These are phyloP conservation scores for Agrostemma githago DNA, from an alignment of 148 eudicot species.

Conservation along the genomic window DNA sequence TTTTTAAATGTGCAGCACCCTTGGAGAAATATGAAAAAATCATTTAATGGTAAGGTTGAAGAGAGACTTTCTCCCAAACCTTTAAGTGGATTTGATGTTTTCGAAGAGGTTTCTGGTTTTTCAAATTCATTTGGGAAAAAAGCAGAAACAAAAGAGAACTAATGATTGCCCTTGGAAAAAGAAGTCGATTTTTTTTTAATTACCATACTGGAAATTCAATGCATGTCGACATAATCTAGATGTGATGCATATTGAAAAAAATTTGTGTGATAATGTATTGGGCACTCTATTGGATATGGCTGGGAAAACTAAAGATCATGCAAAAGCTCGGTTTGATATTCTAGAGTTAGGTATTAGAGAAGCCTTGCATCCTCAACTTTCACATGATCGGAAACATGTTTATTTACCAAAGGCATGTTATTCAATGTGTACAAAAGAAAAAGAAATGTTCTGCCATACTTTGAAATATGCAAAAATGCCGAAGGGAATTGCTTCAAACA, in stretches of 20 bases:
- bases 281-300: slow-evolving; percentile 1
- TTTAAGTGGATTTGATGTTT: not conserved
- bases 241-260: slow-evolving; percentile 13
- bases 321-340: slow-evolving; percentile 14
- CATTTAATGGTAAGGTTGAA: no score
- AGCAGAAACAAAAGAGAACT: not conserved
- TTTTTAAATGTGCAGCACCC: no score
- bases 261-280: slow-evolving; percentile 2
- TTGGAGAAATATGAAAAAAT: no score
- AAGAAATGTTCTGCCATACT: not conserved
- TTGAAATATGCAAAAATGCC: slow-evolving; percentile 5
- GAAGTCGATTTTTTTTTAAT: slow-evolving; percentile 4
- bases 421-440: not conserved
- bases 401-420: not conserved
- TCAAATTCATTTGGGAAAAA: not conserved
- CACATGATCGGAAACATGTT: not conserved
- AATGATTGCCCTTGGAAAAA: not conserved
- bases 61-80: no score
- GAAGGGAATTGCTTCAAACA: slow-evolving; percentile 3
- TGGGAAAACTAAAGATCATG: slow-evolving; percentile 15
- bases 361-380: not conserved
- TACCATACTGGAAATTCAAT: not conserved
- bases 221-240: not conserved
- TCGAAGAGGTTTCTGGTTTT: not conserved
- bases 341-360: not conserved